These are phyloP conservation scores for Neurospora sp. DNA, from an alignment of 495 filamentous ascomycete genomes.

Conservation along the genomic window DNA sequence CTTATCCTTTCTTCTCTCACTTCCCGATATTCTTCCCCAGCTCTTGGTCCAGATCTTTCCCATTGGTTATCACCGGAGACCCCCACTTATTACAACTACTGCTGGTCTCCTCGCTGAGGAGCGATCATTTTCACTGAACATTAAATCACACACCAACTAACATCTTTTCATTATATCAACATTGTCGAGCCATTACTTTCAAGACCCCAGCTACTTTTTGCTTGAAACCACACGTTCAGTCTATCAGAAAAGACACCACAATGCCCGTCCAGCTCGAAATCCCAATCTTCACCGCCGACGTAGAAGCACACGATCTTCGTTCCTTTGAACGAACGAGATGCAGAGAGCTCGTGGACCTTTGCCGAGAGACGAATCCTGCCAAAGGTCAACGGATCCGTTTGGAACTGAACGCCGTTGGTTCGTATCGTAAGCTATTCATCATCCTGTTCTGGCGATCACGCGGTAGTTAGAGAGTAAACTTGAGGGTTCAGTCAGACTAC, in stretches of 20 bases:
- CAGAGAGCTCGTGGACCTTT: neutral
- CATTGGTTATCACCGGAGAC: neutral
- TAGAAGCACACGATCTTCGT: conserved; percentile 12
- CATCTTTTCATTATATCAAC: neutral
- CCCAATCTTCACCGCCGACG: conserved; percentile 28
- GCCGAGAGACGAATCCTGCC: neutral
- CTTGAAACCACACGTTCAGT: neutral
- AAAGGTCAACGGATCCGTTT: conserved; percentile 10
- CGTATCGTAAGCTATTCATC: conserved; percentile 20
- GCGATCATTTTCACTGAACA: neutral
- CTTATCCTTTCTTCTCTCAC: neutral
- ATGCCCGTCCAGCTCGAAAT: conserved; percentile 22
- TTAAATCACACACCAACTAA: neutral
- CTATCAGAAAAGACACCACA: neutral
- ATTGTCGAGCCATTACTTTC: neutral
- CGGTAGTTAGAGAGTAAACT: neutral
- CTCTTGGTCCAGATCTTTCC: neutral
- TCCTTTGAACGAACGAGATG: conserved; percentile 14
- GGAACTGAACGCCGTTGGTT: conserved; percentile 31
- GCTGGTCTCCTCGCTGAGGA: neutral
- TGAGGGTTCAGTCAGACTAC: neutral
- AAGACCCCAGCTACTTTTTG: neutral
- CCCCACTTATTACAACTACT: neutral
- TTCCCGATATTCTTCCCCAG: neutral
- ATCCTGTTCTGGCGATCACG: neutral